phyloP scores from a whole-genome alignment of 2,329 filamentous ascomycete genomes.

The Elsinoe fawcettii region DNA sequence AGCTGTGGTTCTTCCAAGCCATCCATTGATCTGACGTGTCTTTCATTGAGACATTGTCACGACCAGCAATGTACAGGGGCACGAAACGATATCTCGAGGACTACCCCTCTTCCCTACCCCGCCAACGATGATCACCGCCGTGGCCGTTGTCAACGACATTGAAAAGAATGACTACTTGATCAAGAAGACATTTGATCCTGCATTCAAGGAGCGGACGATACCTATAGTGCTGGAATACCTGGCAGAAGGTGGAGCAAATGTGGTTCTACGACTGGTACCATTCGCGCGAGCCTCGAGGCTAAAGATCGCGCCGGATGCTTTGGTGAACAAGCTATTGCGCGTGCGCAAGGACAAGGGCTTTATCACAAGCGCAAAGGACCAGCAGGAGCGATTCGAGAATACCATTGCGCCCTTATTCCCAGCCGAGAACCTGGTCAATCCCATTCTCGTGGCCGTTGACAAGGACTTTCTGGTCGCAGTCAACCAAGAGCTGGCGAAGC shows the following conservation, averaged over 20 bases:
- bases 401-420: constrained; percentile 27
- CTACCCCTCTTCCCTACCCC: constrained; percentile 3
- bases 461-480: constrained; percentile 19
- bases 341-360: constrained; percentile 28
- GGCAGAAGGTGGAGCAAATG: constrained; percentile 33
- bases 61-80: constrained; percentile 9
- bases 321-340: constrained; percentile 26
- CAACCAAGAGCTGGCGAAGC: constrained; percentile 22
- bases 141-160: constrained; percentile 11
- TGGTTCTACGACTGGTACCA: constrained; percentile 27
- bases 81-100: constrained; percentile 1
- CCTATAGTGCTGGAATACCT: constrained; percentile 25
- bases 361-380: constrained; percentile 23
- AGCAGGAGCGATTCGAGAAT: constrained; percentile 23
- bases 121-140: constrained; percentile 15
- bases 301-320: constrained; percentile 17
- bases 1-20: background rate
- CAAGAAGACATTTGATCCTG: constrained; percentile 1
- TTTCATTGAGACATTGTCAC: constrained; percentile 2
- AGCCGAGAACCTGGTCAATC: constrained; percentile 25
- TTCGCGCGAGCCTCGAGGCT: constrained; percentile 9
- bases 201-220: constrained; percentile 4
- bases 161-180: constrained; percentile 7
- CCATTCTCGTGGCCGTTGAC: constrained; percentile 24
- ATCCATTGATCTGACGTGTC: background rate